phyloP scores from a whole-genome alignment of 441 rosid genomes.

The Gossypium lobatum region DNA sequence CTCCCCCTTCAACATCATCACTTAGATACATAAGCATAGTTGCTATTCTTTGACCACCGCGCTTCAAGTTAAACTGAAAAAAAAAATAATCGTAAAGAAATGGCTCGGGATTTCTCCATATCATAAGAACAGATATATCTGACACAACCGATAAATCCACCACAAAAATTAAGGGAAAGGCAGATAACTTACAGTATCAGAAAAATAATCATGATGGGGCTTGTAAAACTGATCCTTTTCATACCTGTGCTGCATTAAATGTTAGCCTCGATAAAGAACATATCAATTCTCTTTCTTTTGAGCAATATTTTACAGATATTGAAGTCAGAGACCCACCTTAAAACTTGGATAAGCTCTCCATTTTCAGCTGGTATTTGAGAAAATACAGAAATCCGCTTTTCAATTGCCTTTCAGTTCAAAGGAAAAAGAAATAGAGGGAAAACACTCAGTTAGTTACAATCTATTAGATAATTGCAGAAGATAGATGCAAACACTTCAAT shows the following conservation, averaged over 20 bases:
- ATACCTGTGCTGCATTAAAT: slow-evolving; percentile 85
- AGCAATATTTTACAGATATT: slow-evolving; percentile 18
- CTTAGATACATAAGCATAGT: slow-evolving; percentile 92
- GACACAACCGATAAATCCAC: not conserved
- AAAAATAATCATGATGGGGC: slow-evolving; percentile 93
- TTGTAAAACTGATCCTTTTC: slow-evolving; percentile 76
- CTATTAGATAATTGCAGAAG: not conserved
- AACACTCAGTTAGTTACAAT: not conserved
- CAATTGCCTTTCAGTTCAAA: slow-evolving; percentile 56
- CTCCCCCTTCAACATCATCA: slow-evolving; percentile 89
- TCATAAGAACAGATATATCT: not conserved
- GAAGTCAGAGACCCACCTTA: slow-evolving; percentile 52
- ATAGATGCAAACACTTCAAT: not conserved
- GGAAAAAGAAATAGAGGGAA: slow-evolving; percentile 5
- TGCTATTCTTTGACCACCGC: slow-evolving; percentile 90
- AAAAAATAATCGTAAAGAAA: not conserved
- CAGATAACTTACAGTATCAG: slow-evolving; percentile 64
- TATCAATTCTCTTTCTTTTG: slow-evolving; percentile 24
- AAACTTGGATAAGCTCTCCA: slow-evolving; percentile 90
- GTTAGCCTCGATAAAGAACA: slow-evolving; percentile 46
- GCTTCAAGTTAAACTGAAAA: slow-evolving; percentile 74
- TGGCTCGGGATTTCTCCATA: slow-evolving; percentile 4
- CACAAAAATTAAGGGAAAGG: not conserved
- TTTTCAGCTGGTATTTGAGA: slow-evolving; percentile 90
- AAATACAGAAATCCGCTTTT: slow-evolving; percentile 82